Evolutionary conservation across 306 rosid genomes (phyloP).

Genomic region (Aeschynomene evenia): DNA sequence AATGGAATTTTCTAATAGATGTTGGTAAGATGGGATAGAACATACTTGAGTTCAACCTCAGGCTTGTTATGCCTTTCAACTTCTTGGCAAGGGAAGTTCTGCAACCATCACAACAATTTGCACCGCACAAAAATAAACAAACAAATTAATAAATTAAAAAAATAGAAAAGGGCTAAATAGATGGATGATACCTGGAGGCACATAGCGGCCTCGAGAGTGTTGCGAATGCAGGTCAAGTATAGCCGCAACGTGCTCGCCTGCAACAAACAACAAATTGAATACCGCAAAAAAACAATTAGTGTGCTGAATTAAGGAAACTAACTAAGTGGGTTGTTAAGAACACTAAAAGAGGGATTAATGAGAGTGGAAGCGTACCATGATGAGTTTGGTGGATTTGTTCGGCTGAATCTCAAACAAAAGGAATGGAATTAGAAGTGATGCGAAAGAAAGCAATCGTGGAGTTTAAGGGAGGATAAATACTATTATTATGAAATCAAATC

Average conservation of each 20-base stretch:
- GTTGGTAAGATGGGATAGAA: neutral
- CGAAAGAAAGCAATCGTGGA: neutral
- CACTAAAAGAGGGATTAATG: neutral
- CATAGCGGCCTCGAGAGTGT: constrained; percentile 95
- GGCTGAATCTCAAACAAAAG: neutral
- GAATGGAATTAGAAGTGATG: constrained; percentile 11
- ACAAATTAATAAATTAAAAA: no score
- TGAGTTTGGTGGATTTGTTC: neutral
- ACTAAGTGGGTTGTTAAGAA: neutral
- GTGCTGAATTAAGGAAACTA: neutral
- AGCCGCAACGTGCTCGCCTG: constrained; percentile 69
- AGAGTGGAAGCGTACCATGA: neutral
- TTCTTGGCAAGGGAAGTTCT: constrained; percentile 99
- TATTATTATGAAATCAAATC: neutral
- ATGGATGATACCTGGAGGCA: constrained; percentile 73
- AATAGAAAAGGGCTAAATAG: neutral
- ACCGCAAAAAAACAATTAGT: neutral
- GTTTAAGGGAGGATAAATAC: neutral
- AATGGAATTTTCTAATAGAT: no score
- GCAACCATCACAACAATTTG: constrained; percentile 14
- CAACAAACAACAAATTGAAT: neutral
- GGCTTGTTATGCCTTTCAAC: constrained; percentile 99
- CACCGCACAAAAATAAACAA: neutral
- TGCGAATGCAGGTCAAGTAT: constrained; percentile 84
- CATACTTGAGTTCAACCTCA: constrained; percentile 91